phyloP scores from a whole-genome alignment of 495 filamentous ascomycete genomes.

The Neurospora discreta region DNA sequence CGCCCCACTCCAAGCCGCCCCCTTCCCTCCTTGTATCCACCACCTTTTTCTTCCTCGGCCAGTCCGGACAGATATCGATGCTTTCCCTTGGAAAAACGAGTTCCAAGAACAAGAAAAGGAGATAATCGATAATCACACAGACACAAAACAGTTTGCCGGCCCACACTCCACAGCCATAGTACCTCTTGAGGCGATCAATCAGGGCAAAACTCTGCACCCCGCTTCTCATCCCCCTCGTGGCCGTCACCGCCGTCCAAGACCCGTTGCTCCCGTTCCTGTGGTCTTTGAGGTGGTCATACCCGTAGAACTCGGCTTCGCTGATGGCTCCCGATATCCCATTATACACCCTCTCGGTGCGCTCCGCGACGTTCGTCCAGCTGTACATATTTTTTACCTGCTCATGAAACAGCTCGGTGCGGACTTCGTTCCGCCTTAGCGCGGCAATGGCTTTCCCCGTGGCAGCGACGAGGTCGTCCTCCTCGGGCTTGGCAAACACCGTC shows the following conservation, averaged over 20 bases:
- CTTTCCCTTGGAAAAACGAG: slow-evolving; percentile 70
- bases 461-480: slow-evolving; percentile 79
- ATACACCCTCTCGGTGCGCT: slow-evolving; percentile 88
- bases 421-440: slow-evolving; percentile 64
- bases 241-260: slow-evolving; percentile 37
- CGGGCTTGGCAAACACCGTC: slow-evolving; percentile 87
- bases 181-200: slow-evolving; percentile 87
- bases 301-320: slow-evolving; percentile 78
- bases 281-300: slow-evolving; percentile 37
- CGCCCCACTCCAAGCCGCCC: neutral
- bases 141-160: slow-evolving; percentile 94
- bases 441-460: slow-evolving; percentile 77
- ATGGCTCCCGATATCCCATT: slow-evolving; percentile 78
- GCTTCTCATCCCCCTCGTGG: slow-evolving; percentile 50
- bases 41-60: slow-evolving; percentile 60
- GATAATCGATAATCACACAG: slow-evolving; percentile 85
- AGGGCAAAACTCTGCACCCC: slow-evolving; percentile 75
- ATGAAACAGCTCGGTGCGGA: slow-evolving; percentile 89
- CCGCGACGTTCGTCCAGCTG: slow-evolving; percentile 89
- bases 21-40: slow-evolving; percentile 7
- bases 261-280: slow-evolving; percentile 17
- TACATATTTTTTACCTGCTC: slow-evolving; percentile 97
- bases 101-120: slow-evolving; percentile 79
- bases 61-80: slow-evolving; percentile 82
- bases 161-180: slow-evolving; percentile 99